These are phyloP conservation scores for Colletotrichum plurivorum DNA, from an alignment of 2,329 filamentous ascomycete species.

Conservation along the genomic window DNA sequence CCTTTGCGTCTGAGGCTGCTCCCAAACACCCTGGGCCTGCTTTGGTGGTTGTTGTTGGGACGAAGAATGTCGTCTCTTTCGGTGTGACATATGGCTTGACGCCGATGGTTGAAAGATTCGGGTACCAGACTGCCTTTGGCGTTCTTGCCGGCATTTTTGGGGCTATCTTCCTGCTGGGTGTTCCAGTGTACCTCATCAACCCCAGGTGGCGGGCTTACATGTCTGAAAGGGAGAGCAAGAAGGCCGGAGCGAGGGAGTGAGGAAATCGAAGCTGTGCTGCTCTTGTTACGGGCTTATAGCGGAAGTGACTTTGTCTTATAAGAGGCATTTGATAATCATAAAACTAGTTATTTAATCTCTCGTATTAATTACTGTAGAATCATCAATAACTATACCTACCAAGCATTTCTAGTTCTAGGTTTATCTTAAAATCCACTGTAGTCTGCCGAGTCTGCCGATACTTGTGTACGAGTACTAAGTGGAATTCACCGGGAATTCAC, in stretches of 20 bases:
- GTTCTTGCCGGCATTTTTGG: constrained; percentile 41
- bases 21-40: constrained; percentile 52
- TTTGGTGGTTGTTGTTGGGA: constrained; percentile 50
- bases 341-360: too few relatives aligned
- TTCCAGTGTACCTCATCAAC: constrained; percentile 43
- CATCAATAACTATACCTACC: too few relatives aligned
- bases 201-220: constrained; percentile 38
- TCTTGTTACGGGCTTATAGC: too few relatives aligned
- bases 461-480: too few relatives aligned
- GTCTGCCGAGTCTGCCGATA: too few relatives aligned
- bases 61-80: constrained; percentile 52
- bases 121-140: constrained; percentile 41
- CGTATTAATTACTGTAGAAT: too few relatives aligned
- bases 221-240: constrained; percentile 11
- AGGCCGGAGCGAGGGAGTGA: background rate
- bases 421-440: too few relatives aligned
- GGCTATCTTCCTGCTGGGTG: constrained; percentile 43
- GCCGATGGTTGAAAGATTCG: constrained; percentile 47
- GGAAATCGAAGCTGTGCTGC: too few relatives aligned
- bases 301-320: too few relatives aligned
- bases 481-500: too few relatives aligned
- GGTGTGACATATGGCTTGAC: constrained; percentile 49
- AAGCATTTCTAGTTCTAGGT: too few relatives aligned
- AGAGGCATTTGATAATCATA: too few relatives aligned
- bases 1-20: constrained; percentile 51